Percentiles rank a stretch among this genome's conserved stretches.
Evolutionary conservation across 306 rosid species (phyloP).

Genomic region (Gastrolobium villosum): DNA sequence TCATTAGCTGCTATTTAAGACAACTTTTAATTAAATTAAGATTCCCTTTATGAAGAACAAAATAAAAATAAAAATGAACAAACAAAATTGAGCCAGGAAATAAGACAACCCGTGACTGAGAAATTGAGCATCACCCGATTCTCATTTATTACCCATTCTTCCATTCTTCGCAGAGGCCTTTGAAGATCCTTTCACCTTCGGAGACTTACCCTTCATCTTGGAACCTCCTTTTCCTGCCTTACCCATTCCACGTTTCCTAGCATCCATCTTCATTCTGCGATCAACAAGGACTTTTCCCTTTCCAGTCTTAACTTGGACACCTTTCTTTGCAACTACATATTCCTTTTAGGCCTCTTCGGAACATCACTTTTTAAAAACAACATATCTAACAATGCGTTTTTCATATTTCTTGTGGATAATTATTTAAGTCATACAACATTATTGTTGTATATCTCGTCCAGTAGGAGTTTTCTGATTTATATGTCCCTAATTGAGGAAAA

Average conservation of each 20-base stretch:
- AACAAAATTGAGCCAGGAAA: constrained; percentile 37
- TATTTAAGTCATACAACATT: too few relatives aligned
- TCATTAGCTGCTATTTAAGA: not conserved
- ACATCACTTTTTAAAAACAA: too few relatives aligned
- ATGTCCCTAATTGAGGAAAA: too few relatives aligned
- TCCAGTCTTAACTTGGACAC: constrained; percentile 84
- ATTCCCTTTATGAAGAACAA: constrained; percentile 17
- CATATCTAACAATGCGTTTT: too few relatives aligned
- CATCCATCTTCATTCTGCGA: constrained; percentile 88
- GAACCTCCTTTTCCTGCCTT: constrained; percentile 63
- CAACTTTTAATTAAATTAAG: not conserved
- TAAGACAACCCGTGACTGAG: constrained; percentile 5
- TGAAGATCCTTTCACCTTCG: constrained; percentile 67
- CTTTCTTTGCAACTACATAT: constrained; percentile 96
- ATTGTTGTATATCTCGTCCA: too few relatives aligned
- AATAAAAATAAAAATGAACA: not conserved
- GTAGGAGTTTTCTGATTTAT: too few relatives aligned
- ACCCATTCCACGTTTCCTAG: constrained; percentile 60
- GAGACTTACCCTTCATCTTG: constrained; percentile 58
- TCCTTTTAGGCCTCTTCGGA: constrained; percentile 57
- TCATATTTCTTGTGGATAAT: too few relatives aligned
- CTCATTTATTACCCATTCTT: constrained; percentile 56
- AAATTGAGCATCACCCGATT: constrained; percentile 36
- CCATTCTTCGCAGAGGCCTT: constrained; percentile 62
- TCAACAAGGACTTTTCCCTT: constrained; percentile 86